Conservation (phyloP, 176 grass and related monocot genomes). For the Hyparrhenia diplandra region DNA sequence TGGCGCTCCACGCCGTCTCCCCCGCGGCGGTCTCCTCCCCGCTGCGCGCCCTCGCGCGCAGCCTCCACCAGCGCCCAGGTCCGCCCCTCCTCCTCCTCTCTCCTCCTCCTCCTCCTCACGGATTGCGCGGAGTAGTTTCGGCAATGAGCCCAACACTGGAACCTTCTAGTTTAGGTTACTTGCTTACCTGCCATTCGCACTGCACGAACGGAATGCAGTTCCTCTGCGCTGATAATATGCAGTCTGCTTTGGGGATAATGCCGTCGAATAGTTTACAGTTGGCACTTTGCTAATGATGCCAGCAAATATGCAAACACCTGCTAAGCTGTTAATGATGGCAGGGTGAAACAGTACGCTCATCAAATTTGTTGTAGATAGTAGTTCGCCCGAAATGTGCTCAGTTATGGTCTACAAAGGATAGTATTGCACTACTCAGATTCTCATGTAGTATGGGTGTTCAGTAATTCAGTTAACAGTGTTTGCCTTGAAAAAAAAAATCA, state of each 20-base stretch:
- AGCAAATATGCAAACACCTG: too few species aligned
- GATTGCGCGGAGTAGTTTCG: neutral
- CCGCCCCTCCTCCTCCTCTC: neutral
- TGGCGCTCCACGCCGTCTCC: conserved; percentile 64
- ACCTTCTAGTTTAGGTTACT: neutral
- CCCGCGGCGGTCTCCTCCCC: conserved; percentile 38
- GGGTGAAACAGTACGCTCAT: too few species aligned
- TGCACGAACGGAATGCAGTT: neutral
- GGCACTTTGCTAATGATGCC: neutral
- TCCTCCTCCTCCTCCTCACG: neutral
- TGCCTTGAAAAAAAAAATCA: neutral
- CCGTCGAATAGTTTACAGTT: neutral
- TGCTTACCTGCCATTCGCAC: neutral
- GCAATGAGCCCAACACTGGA: neutral
- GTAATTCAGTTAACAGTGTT: neutral
- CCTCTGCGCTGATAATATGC: neutral
- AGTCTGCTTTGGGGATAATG: neutral
- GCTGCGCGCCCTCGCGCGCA: conserved; percentile 16
- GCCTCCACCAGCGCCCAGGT: conserved; percentile 38
- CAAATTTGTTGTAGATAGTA: neutral
- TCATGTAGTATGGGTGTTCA: too few species aligned
- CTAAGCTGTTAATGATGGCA: too few species aligned
- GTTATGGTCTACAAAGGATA: neutral
- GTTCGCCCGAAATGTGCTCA: neutral
- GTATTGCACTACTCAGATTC: neutral